Evolutionary conservation across 495 filamentous ascomycete species (phyloP).

Genomic region (Pyrenula massariospora): DNA sequence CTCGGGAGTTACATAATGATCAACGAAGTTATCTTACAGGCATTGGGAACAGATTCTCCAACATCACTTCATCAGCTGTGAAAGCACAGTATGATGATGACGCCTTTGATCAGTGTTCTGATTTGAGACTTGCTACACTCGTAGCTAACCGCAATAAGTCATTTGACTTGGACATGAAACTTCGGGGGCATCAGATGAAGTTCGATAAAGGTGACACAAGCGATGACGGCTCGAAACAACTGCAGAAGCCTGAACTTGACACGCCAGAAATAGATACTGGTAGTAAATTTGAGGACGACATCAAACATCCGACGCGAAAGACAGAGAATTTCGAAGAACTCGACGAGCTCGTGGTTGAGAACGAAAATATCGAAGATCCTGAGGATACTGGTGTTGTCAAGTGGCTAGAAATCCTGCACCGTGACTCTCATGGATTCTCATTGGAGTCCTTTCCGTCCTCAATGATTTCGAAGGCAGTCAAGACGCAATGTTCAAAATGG

Average conservation of each 20-base stretch:
- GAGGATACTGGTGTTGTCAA: conserved; percentile 9
- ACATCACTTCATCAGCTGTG: conserved; percentile 23
- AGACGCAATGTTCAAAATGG: conserved; percentile 46
- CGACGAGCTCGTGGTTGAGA: conserved; percentile 14
- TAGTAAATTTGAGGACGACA: neutral
- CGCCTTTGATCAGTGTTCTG: conserved; percentile 20
- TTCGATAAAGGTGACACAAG: conserved; percentile 14
- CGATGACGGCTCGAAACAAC: neutral
- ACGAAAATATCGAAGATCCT: neutral
- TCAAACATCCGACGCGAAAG: conserved; percentile 3
- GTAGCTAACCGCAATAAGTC: conserved; percentile 25
- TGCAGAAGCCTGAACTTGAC: conserved; percentile 3
- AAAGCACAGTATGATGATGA: conserved; percentile 29
- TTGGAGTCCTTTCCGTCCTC: conserved; percentile 25
- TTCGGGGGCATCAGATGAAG: conserved; percentile 24
- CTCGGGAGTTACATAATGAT: conserved; percentile 25
- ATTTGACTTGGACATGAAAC: conserved; percentile 27
- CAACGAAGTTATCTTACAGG: conserved; percentile 31
- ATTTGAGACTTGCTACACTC: conserved; percentile 31
- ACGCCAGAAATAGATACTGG: neutral
- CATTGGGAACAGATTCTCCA: conserved; percentile 30
- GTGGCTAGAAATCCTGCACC: conserved; percentile 21
- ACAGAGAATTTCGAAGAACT: conserved; percentile 10
- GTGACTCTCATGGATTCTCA: conserved; percentile 22
- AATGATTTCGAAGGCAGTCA: conserved; percentile 33